Base-by-base conservation (phyloP, 495 filamentous ascomycete species). In the Xylaria sp. region DNA sequence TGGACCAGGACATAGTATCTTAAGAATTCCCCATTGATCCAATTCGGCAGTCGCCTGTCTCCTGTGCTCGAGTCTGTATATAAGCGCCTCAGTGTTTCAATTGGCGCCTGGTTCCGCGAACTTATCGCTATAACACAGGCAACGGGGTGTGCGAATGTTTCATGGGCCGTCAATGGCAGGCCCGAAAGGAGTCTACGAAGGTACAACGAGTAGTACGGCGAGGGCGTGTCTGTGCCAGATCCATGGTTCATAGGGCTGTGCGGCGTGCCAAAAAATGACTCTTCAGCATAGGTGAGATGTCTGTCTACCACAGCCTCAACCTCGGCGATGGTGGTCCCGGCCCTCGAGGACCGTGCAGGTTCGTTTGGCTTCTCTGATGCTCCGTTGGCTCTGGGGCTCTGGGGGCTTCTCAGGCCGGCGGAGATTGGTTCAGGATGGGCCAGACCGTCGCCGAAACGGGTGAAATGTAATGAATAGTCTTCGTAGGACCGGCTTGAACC, bases 1-100 rank as follows among this genome's bases (percentile, higher is more conserved):
- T 99, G 97, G n/a, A 99, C 89, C 29, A 99, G 85, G 19, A 99
- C 92, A 80, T 99, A 98, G 77, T 99, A 99, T 67, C 96, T 87
- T 64, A 99, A 86, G 78, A 93, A 98, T 44, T 98, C 95, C 33
- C 89, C 89, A 73, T 95, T 88, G 0, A 98, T 90, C 91, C 94
- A 99, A 26, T 85, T 82, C 1, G 96, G 95, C 70, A 94, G 76
- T 57, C 87, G 82, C 71, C 84, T 86, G 57, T 88, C 86, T 0
- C 93, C 93, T 44, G 85, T 85, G 57, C 86, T 91, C 19, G 93
- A 94, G 64, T 92, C 89, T 8, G 83, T 85, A 75, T 98, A 99
- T 9, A 99, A 84, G 68, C 89, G 89, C 35, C 94, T 85, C 40
- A 99, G 84, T 24, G 93, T 90, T 74, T 97, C 93, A 61, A 98